Evolutionary conservation across 139 green algal genomes (phyloP).

Genomic region (Closterium sp.): DNA sequence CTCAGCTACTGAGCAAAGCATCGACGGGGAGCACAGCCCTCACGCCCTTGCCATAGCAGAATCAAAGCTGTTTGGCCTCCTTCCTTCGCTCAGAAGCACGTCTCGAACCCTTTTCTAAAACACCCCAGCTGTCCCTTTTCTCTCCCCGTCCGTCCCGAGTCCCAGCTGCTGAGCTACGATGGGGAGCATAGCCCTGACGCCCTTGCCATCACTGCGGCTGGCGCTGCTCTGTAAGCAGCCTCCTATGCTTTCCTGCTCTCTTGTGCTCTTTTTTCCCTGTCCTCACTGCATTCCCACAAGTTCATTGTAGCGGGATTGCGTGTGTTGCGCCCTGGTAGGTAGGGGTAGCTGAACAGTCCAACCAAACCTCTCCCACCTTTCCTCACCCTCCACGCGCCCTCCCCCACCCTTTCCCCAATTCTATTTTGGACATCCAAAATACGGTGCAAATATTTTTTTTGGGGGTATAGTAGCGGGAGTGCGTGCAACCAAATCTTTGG

Average conservation of each 20-base stretch:
- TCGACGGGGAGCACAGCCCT: conserved; percentile 75
- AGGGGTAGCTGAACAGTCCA: too few relatives aligned
- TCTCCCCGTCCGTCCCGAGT: not conserved
- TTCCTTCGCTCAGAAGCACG: too few relatives aligned
- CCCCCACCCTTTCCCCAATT: not conserved
- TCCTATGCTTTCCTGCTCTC: not conserved
- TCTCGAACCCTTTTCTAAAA: not conserved
- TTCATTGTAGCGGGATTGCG: too few relatives aligned
- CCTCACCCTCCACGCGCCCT: too few relatives aligned
- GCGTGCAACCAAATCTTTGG: too few relatives aligned
- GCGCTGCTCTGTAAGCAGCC: conserved; percentile 65
- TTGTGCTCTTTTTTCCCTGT: not conserved
- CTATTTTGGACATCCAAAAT: too few relatives aligned
- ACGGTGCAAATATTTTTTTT: too few relatives aligned
- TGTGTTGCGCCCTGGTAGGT: too few relatives aligned
- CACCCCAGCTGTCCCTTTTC: too few relatives aligned
- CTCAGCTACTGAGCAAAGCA: conserved; percentile 68
- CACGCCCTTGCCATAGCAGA: conserved; percentile 93
- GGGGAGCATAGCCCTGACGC: conserved; percentile 75
- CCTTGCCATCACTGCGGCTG: conserved; percentile 89
- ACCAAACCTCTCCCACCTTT: not conserved
- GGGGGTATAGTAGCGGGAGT: too few relatives aligned
- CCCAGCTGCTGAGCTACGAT: conserved; percentile 85
- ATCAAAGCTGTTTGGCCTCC: too few relatives aligned
- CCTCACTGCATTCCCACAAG: too few relatives aligned